phyloP scores from a whole-genome alignment of 2,329 filamentous ascomycete species.

The Alternaria brassicicola region DNA sequence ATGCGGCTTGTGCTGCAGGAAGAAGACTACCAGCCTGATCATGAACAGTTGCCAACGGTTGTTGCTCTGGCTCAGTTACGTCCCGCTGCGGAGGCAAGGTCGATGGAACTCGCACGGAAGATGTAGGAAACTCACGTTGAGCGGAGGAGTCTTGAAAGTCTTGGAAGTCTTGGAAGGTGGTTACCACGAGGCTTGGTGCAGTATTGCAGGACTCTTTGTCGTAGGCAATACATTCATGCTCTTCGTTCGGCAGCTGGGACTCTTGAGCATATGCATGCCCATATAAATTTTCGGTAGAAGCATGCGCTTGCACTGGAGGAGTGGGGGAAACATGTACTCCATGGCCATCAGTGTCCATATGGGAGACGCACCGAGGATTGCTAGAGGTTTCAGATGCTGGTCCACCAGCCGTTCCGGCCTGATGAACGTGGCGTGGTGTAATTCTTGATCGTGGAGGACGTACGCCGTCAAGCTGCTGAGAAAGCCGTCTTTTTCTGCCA shows the following conservation, averaged over 20 bases:
- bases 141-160: background rate
- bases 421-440: background rate
- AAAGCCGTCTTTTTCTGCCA: background rate
- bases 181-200: background rate
- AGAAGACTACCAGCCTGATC: background rate
- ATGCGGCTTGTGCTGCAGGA: background rate
- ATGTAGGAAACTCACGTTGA: background rate
- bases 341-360: background rate
- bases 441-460: conserved; percentile 8
- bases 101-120: background rate
- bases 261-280: background rate
- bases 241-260: background rate
- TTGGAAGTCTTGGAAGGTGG: background rate
- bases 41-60: background rate
- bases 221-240: background rate
- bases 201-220: background rate
- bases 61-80: background rate
- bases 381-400: background rate
- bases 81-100: background rate
- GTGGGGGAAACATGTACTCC: background rate
- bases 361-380: background rate
- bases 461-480: background rate
- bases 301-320: background rate
- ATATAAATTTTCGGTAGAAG: background rate
- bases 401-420: background rate